phyloP scores from a whole-genome alignment of 768 basidiomycete genomes.

The Lactarius hengduanensis region DNA sequence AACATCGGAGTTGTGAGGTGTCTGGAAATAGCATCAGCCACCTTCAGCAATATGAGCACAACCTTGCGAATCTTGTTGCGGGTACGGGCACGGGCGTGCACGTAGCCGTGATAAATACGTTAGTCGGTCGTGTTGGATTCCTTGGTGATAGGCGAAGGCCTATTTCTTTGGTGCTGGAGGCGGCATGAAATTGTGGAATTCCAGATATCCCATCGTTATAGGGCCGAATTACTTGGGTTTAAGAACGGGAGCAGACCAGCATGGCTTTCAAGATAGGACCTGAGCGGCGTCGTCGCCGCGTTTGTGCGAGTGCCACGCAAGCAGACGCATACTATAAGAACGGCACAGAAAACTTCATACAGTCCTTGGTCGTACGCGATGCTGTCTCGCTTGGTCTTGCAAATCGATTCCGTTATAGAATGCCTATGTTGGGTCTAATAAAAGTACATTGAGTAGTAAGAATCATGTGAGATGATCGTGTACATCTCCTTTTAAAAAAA shows the following conservation, averaged over 20 bases:
- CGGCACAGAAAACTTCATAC: neutral
- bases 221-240: neutral
- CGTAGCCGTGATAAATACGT: neutral
- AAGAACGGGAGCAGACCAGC: neutral
- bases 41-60: neutral
- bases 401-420: neutral
- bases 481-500: neutral
- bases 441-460: slow-evolving; percentile 10
- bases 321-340: neutral
- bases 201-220: no score
- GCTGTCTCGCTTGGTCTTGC: neutral
- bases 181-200: no score
- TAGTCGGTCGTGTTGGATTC: neutral
- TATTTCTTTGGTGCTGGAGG: neutral
- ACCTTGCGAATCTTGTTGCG: neutral
- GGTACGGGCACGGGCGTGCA: neutral
- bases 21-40: no score
- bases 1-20: neutral
- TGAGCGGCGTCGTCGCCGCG: no score
- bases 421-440: slow-evolving; percentile 6
- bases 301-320: neutral
- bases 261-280: neutral
- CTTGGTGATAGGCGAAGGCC: neutral
- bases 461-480: neutral
- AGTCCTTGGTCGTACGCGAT: neutral